Evolutionary conservation across 2,329 filamentous ascomycete species (phyloP).

Genomic region (Diatrype stigma): DNA sequence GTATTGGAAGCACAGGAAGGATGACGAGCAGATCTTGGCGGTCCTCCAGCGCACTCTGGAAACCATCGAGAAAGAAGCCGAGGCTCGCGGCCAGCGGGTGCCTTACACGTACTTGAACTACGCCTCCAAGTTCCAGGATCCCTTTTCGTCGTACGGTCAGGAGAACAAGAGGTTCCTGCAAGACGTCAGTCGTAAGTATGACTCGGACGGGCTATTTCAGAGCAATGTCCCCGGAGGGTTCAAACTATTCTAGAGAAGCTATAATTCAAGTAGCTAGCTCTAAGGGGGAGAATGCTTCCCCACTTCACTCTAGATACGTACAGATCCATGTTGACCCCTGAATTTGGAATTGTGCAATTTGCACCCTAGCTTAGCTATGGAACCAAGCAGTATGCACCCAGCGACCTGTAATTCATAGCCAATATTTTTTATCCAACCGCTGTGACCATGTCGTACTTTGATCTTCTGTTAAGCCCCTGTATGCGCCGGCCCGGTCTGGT

Average conservation of each 20-base stretch:
- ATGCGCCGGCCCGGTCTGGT: conserved; percentile 11
- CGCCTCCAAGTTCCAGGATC: background rate
- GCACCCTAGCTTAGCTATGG: too few species aligned
- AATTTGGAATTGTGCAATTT: too few species aligned
- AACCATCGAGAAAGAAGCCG: background rate
- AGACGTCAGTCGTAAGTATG: background rate
- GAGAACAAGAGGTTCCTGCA: background rate
- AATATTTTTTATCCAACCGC: too few species aligned
- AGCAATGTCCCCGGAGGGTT: background rate
- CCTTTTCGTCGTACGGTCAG: background rate
- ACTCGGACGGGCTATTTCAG: background rate
- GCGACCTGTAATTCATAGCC: too few species aligned
- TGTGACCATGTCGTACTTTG: too few species aligned
- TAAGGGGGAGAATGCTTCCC: too few species aligned
- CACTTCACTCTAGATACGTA: too few species aligned
- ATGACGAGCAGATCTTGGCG: background rate
- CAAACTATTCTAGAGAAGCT: background rate
- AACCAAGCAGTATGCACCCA: too few species aligned
- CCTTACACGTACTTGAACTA: background rate
- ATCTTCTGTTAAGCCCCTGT: background rate
- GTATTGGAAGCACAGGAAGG: background rate
- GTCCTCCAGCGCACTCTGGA: background rate
- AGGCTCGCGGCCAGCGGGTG: background rate
- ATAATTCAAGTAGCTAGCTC: too few species aligned
- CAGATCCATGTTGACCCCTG: too few species aligned